Conservation (phyloP, 1,284 basidiomycete genomes). For the Austroboletus niveus region DNA sequence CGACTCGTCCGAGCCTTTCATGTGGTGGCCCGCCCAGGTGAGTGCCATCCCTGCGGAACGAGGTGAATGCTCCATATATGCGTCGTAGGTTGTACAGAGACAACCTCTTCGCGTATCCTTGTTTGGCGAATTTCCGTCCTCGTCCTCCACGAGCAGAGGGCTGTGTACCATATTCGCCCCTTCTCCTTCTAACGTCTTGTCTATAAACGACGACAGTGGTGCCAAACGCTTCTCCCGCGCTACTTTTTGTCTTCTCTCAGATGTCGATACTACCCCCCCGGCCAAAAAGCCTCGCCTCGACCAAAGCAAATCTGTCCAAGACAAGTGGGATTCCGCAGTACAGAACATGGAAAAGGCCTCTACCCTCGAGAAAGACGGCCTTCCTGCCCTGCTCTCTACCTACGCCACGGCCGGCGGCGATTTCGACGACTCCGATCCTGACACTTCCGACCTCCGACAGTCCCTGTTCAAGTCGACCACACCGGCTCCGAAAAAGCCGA, state of each 20-base stretch:
- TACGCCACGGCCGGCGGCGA: constrained; percentile 24
- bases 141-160: constrained; percentile 23
- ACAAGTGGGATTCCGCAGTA: constrained; percentile 42
- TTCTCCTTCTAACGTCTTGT: constrained; percentile 17
- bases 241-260: constrained; percentile 27
- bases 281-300: constrained; percentile 42
- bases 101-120: constrained; percentile 30
- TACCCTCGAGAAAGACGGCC: constrained; percentile 39
- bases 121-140: constrained; percentile 30
- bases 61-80: constrained; percentile 9
- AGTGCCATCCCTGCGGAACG: constrained; percentile 8
- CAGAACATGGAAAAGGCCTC: constrained; percentile 34
- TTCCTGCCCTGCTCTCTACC: constrained; percentile 40
- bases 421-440: constrained; percentile 29
- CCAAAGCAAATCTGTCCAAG: constrained; percentile 12
- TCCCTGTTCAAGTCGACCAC: not conserved
- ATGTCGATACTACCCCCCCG: constrained; percentile 31
- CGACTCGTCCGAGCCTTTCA: constrained; percentile 19
- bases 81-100: constrained; percentile 25
- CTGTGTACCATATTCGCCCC: constrained; percentile 29
- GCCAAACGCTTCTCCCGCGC: constrained; percentile 23
- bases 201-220: constrained; percentile 22
- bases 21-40: constrained; percentile 57
- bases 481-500: constrained; percentile 5
- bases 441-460: constrained; percentile 15